Base-by-base conservation (phyloP, 1,284 basidiomycete species). In the Mrakiaceae sp. region DNA sequence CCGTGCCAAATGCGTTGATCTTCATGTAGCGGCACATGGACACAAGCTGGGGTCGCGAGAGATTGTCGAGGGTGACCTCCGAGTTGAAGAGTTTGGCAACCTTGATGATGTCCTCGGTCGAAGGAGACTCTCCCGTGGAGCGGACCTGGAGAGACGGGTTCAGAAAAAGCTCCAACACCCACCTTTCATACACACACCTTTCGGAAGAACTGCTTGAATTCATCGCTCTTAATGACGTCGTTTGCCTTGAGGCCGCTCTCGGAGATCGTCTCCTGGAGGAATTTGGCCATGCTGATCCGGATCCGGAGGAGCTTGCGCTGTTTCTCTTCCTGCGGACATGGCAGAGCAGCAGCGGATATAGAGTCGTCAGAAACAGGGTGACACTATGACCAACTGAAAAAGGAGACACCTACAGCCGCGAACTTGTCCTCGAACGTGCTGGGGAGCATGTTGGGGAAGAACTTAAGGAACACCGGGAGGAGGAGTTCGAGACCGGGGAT, bases 201-300 rank as follows among this genome's bases (percentile, higher is more conserved):
- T 74, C 92, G 85, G 87, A 98, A 99, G 79, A 99, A 98, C 76
- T 97, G 92, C 74, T 98, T 98, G 82, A 98, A 98, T 63, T 93
- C 91, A 68, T 97, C 92, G 61, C 84, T 89, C 67, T 90, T 90
- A 65, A 97, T 84, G 66, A 98, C 94, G 16, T 85, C 84, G 73
- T 95, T 94, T 6, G 90, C 90, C 75, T 90, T 92, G 66, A 98
- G 81, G 52, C 91, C 92, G 12, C 90, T 92, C 77, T 98, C 95
- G 58, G 88, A 85, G 65, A 98, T 84, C 2, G 96, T 98, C 76
- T 98, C 96, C 74, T 98, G 95, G 58, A 99, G 80, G 81, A 98
- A 99, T 74, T 99, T 98, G 71, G 96, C 96, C 94, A 98, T 98
- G 75, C 98, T 94, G 42, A 99, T 81, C 63, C 95, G 83, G 39